Evolutionary conservation across 1,284 basidiomycete species (phyloP), one percentile per base, ranked within the genome.

Genomic region (Pseudozyma thailandica): DNA sequence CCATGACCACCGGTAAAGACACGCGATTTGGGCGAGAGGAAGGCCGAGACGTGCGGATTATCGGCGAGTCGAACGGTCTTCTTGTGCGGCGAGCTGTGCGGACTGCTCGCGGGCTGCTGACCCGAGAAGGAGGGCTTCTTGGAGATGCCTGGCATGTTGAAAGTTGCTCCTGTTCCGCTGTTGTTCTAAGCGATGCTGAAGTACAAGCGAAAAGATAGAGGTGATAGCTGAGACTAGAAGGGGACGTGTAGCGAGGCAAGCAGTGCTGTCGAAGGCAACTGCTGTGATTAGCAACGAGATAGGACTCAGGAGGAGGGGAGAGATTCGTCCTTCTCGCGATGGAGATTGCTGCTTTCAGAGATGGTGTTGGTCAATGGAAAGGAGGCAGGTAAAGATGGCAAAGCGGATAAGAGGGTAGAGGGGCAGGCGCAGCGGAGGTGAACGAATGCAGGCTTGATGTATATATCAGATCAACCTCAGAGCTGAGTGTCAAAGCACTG

Each of bases 11-110:
- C 71, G 12, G 64, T 55, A 21, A 64, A 69, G 51, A 75, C 66
- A 27, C 74, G 71, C 31, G 74, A 76, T 30, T 69, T 65, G 35
- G 74, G 72, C 10, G 70, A 73, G 13, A 76, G 61, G 54, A 76
- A 76, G 15, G 74, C 74, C 8, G 71, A 71, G 23, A 75, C 59
- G 52, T 65, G 61, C 20, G 63, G 69, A 37, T 72, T 66, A 23
- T 72, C 69, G 18, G 61, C 61, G 7, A 64, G 61, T 5, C 50
- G 54, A 3, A 62, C 65, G 13, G 58, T 61, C 43, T 69, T 62
- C 35, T 69, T 69, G 45, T 48, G 16, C 2, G 64, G 64, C 18
- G 57, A 56, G 42, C 31, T 20, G 42, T 54, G 57, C 3, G 56
- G 39, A 20, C 55, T 59, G 46, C 39, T 7, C 13, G 9, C n/a